Conservation (phyloP, 345 rosid genomes). For the Viola odorata region DNA sequence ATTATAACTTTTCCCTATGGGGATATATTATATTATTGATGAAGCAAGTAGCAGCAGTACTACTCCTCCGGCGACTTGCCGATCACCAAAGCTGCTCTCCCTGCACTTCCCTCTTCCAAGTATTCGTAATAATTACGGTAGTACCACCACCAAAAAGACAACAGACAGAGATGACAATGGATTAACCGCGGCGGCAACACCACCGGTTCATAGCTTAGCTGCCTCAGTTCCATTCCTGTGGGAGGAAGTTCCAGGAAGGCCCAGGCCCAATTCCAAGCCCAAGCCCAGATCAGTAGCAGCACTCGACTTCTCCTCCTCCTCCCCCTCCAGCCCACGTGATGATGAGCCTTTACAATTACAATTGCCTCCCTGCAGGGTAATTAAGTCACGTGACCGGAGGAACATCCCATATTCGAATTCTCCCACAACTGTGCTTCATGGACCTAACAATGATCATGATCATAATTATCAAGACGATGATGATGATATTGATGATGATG, state of each 20-base stretch:
- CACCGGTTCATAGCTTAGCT: constrained; percentile 43
- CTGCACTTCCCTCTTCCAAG: too few relatives aligned
- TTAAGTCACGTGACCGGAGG: too few relatives aligned
- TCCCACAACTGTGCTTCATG: background rate
- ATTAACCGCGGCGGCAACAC: constrained; percentile 44
- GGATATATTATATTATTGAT: too few relatives aligned
- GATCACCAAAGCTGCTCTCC: too few relatives aligned
- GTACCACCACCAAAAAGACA: too few relatives aligned
- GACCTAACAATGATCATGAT: background rate
- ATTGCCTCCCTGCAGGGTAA: too few relatives aligned
- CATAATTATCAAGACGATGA: too few relatives aligned
- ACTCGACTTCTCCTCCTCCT: constrained; percentile 63
- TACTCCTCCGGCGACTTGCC: too few relatives aligned
- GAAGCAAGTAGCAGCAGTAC: too few relatives aligned
- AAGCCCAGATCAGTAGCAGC: constrained; percentile 26
- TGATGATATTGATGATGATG: background rate
- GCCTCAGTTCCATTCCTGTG: constrained; percentile 77
- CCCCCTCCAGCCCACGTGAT: constrained; percentile 36
- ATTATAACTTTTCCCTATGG: too few relatives aligned
- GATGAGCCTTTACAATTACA: background rate
- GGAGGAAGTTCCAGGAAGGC: constrained; percentile 95
- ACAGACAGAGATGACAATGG: constrained; percentile 7
- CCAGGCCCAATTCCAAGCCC: constrained; percentile 31
- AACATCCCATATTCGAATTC: background rate
- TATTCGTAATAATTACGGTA: too few relatives aligned